Evolutionary conservation across 1,284 basidiomycete genomes (phyloP), one percentile per base, ranked within the genome.

Genomic region (Somion occarium): DNA sequence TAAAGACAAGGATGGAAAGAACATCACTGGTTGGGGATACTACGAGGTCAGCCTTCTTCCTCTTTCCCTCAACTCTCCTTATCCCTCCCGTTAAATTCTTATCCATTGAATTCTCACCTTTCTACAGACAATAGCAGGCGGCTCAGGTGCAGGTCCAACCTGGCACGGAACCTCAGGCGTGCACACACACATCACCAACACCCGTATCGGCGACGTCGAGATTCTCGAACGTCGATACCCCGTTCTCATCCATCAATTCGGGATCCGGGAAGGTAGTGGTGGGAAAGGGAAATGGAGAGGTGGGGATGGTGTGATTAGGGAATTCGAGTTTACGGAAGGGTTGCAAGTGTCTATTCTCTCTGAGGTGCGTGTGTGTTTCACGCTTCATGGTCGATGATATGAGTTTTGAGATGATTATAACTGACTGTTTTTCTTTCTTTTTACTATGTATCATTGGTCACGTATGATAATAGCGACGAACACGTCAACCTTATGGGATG

Each of bases 121-220:
- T n/a, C n/a, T 48, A n/a, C 54, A 91, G 88, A 96, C 91, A 0
- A 96, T 98, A 51, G 91, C 91, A 5, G 95, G 95, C 11, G 95
- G 95, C 2, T 90, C 88, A 3, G 95, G 95, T 2, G 94, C 95
- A 0, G 95, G 95, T 0, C 89, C 91, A 1, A 72, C 72, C 4
- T 98, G 93, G 93, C 83, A 95, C 60, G 95, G 95, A 3, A 91
- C 88, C 3, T 88, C 88, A 11, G 91, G 89, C 3, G 87, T 92
- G 4, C 90, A 91, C 61, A 90, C 86, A 1, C 91, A 95, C 64
- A 97, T 97, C 68, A 97, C 94, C 3, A 97, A 97, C 69, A 96
- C 93, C 15, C 83, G 91, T 13, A 93, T 93, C 56, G 91, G 92
- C 18, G 95, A 97, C 49, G 87, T 93, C 18, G 94, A 98, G 65